Percentiles rank a stretch among this genome's conserved stretches.
Evolutionary conservation across 495 filamentous ascomycete species (phyloP).

Genomic region (Cudoniella acicularis): DNA sequence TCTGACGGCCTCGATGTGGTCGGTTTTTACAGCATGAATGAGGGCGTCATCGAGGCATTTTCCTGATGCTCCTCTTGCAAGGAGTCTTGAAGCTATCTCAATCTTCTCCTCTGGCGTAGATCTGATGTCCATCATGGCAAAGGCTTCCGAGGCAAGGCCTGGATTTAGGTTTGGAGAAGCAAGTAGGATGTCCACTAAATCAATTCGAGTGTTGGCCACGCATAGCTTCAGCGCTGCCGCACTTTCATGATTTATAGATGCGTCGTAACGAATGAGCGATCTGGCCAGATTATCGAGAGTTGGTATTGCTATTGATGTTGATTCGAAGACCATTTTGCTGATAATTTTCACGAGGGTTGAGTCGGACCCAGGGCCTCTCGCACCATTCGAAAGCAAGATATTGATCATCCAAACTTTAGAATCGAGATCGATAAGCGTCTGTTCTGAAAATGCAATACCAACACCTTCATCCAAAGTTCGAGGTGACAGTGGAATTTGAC

Average conservation of each 20-base stretch:
- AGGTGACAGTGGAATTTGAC: background rate
- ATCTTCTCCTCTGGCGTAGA: background rate
- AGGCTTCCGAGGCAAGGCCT: background rate
- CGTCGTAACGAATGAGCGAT: background rate
- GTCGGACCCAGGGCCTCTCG: background rate
- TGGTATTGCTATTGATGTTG: background rate
- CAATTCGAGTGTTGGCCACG: background rate
- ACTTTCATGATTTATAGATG: background rate
- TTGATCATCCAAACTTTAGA: background rate
- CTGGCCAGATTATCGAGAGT: background rate
- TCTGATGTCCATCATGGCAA: background rate
- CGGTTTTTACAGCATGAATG: background rate
- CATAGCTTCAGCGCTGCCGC: background rate
- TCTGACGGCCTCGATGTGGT: background rate
- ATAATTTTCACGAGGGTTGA: background rate
- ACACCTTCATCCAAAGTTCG: background rate
- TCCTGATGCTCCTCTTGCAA: background rate
- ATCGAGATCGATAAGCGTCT: background rate
- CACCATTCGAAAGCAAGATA: background rate
- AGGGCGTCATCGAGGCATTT: slow-evolving; percentile 1
- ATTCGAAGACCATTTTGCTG: background rate
- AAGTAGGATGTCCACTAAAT: slow-evolving; percentile 2
- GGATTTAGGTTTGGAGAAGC: background rate
- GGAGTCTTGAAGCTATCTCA: background rate
- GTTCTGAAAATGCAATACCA: background rate